Conservation (phyloP, 768 basidiomycete genomes). For the Podaxis sp. region DNA sequence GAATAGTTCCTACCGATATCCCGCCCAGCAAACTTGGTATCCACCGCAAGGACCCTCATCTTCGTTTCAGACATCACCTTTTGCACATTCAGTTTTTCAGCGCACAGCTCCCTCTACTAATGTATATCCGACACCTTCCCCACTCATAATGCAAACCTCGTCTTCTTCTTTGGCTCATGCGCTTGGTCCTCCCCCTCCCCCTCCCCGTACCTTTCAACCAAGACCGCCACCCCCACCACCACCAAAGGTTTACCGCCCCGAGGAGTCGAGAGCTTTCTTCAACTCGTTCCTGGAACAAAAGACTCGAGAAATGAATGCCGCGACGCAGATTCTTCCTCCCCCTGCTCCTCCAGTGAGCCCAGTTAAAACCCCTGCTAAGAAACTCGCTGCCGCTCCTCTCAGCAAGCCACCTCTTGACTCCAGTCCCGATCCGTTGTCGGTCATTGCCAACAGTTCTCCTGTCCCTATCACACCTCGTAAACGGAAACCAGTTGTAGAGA, state of each 20-base stretch:
- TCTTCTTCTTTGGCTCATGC: slow-evolving; percentile 79
- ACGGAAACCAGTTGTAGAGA: slow-evolving; percentile 60
- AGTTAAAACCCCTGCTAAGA: slow-evolving; percentile 15
- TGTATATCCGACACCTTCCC: slow-evolving; percentile 73
- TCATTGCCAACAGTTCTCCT: slow-evolving; percentile 31
- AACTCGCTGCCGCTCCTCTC: slow-evolving; percentile 13
- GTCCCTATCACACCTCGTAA: slow-evolving; percentile 61
- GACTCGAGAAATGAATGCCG: slow-evolving; percentile 38
- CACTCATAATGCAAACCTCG: slow-evolving; percentile 58
- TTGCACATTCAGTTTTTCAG: slow-evolving; percentile 68
- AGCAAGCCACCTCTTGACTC: slow-evolving; percentile 28
- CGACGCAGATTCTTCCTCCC: slow-evolving; percentile 21
- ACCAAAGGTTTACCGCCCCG: slow-evolving; percentile 41
- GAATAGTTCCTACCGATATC: slow-evolving; percentile 30
- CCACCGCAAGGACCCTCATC: slow-evolving; percentile 42
- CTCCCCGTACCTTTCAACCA: slow-evolving; percentile 16
- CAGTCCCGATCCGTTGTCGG: slow-evolving; percentile 59
- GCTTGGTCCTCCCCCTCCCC: slow-evolving; percentile 39
- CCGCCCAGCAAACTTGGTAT: slow-evolving; percentile 40
- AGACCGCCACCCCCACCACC: slow-evolving; percentile 19
- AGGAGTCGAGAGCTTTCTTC: slow-evolving; percentile 66
- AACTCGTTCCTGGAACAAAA: slow-evolving; percentile 64
- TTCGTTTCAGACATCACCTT: slow-evolving; percentile 51
- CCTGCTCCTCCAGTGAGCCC: slow-evolving; percentile 21
- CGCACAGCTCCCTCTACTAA: slow-evolving; percentile 52